A percentile compares a stretch with the other conserved stretches of the same genome.
phyloP scores from a whole-genome alignment of 192 early-diverging fungal species.

The Kappamyces sp. region DNA sequence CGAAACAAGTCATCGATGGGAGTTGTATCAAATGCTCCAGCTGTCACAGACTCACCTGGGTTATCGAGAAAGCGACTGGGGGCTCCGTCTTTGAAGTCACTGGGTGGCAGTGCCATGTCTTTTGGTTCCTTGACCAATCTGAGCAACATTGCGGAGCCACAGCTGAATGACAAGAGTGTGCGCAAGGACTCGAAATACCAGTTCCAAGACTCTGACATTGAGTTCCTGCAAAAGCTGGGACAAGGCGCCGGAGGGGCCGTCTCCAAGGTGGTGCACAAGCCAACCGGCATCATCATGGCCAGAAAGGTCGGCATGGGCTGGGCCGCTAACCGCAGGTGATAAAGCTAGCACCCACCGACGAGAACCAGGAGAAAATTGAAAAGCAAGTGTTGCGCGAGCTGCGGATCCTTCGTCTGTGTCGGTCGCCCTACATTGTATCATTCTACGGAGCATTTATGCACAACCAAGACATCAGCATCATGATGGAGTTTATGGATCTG shows the following conservation, averaged over 20 bases:
- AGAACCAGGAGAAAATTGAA: slow-evolving; percentile 17
- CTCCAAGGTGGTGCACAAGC: slow-evolving; percentile 66
- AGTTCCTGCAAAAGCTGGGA: slow-evolving; percentile 48
- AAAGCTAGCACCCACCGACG: slow-evolving; percentile 11
- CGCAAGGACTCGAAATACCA: slow-evolving; percentile 14
- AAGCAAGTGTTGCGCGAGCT: slow-evolving; percentile 80
- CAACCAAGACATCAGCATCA: slow-evolving; percentile 71
- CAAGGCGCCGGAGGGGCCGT: slow-evolving; percentile 82
- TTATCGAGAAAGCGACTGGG: slow-evolving; percentile 10
- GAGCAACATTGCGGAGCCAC: neutral
- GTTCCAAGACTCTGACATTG: slow-evolving; percentile 2
- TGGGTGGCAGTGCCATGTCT: neutral
- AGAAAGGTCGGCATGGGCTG: slow-evolving; percentile 65
- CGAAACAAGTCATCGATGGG: neutral
- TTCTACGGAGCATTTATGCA: slow-evolving; percentile 81
- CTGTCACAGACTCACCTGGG: slow-evolving; percentile 2
- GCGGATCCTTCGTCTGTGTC: slow-evolving; percentile 66
- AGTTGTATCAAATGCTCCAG: slow-evolving; percentile 8
- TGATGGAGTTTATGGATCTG: slow-evolving; percentile 85
- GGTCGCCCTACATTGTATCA: slow-evolving; percentile 76
- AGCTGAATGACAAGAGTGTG: slow-evolving; percentile 11
- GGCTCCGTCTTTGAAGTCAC: neutral
- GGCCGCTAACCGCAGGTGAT: neutral
- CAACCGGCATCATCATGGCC: slow-evolving; percentile 68
- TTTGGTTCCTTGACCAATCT: slow-evolving; percentile 11